These are phyloP conservation scores for Phytophthora gonapodyides DNA, from an alignment of 352 stramenopile species.

Conservation along the genomic window DNA sequence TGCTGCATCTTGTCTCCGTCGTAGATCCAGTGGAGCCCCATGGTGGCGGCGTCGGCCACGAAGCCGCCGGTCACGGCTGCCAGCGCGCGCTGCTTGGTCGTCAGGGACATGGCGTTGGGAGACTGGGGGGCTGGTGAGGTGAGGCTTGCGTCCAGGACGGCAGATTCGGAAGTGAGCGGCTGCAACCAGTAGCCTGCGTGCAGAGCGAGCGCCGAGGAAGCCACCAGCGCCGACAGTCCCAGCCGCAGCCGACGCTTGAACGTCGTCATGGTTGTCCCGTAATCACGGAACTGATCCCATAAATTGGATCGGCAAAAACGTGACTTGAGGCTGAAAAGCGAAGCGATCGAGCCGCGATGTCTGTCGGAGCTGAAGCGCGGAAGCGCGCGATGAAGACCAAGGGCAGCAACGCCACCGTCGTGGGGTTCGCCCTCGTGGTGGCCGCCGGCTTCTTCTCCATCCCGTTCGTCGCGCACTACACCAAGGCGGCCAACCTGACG, in stretches of 20 bases:
- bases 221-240: too few species aligned
- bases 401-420: slow-evolving; percentile 46
- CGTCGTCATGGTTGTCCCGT: too few species aligned
- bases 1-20: slow-evolving; percentile 50
- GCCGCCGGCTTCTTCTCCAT: slow-evolving; percentile 74
- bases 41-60: slow-evolving; percentile 66
- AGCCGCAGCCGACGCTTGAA: too few species aligned
- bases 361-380: slow-evolving; percentile 5
- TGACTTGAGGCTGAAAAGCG: too few species aligned
- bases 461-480: slow-evolving; percentile 68
- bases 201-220: too few species aligned
- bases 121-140: background rate
- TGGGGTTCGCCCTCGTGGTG: slow-evolving; percentile 52
- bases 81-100: slow-evolving; percentile 48
- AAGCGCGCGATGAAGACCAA: slow-evolving; percentile 37
- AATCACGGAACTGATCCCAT: too few species aligned
- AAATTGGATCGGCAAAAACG: too few species aligned
- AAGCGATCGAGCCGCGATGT: too few species aligned
- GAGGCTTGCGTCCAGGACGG: slow-evolving; percentile 2
- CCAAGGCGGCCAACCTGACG: slow-evolving; percentile 76
- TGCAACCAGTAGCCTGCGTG: slow-evolving; percentile 4
- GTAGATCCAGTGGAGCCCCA: slow-evolving; percentile 84
- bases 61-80: slow-evolving; percentile 56
- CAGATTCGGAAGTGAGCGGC: slow-evolving; percentile 18
- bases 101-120: slow-evolving; percentile 19